A percentile compares a stretch with the other conserved stretches of the same genome.
Evolutionary conservation across 192 early-diverging fungal species (phyloP).

Genomic region (Podila minutissima): DNA sequence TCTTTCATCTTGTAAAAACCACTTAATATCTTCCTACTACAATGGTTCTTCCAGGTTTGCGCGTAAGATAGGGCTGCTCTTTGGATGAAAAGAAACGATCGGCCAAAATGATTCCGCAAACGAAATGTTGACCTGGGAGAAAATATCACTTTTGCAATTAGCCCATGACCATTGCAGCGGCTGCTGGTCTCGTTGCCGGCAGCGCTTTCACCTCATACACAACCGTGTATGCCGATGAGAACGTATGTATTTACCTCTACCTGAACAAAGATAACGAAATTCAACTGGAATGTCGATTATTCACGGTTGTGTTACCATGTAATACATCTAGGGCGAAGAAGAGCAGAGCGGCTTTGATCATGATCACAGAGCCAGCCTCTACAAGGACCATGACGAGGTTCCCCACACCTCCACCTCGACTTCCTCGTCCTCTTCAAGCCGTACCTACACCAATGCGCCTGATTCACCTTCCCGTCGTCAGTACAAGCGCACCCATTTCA

Average conservation of each 20-base stretch:
- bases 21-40: too few species aligned
- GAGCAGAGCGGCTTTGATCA: slow-evolving; percentile 1
- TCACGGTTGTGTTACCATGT: not conserved
- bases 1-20: too few species aligned
- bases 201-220: slow-evolving; percentile 28
- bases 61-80: not conserved
- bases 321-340: slow-evolving; percentile 5
- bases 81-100: not conserved
- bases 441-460: not conserved
- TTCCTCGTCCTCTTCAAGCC: not conserved
- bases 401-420: not conserved
- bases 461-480: not conserved
- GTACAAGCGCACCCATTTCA: not conserved
- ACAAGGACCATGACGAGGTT: not conserved
- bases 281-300: not conserved
- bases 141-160: not conserved
- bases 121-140: not conserved
- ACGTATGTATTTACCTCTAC: slow-evolving; percentile 7
- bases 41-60: slow-evolving; percentile 23
- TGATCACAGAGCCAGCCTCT: not conserved
- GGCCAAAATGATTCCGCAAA: not conserved
- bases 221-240: slow-evolving; percentile 34
- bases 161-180: slow-evolving; percentile 38
- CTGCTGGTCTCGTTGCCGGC: slow-evolving; percentile 30
- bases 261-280: not conserved